Evolutionary conservation across 1,139 yeast species (phyloP), one percentile per base, ranked within the genome.

Genomic region (Suhomyces kunorum): DNA sequence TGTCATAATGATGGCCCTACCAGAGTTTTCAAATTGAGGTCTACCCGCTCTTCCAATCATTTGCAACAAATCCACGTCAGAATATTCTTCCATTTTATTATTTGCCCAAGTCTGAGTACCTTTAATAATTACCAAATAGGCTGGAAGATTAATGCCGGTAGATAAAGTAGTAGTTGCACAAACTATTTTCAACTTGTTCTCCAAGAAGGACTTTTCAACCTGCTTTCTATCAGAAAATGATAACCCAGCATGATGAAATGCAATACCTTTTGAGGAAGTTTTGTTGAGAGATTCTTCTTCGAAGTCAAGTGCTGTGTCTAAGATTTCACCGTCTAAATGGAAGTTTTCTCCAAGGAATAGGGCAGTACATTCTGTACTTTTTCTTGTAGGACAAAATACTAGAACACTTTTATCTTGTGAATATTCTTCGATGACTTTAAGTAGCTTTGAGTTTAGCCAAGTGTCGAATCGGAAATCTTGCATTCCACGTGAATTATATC

Each of bases 31-130:
- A 53, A 68, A 77, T 34, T 76, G 78, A 0, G 83, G 83, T 41
- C 69, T 63, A 2, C 84, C 83, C 4, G 82, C 81, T 49, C 81
- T 63, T 7, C 83, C 84, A 56, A 79, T 69, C 83, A 80, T 80
- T 55, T 79, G 84, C 34, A 77, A 56, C 35, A 80, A 62, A 52
- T 78, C 83, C 49, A 77, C 67, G 34, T 79, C 81, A 5, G 79
- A 66, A 42, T 79, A 78, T 36, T 79, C 84, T 34, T 64, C 68
- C 43, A 75, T 70, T 13, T 61, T 54, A 2, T 71, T 71, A 34
- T 68, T 71, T 27, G 56, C 58, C 75, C 83, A 76, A 33, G 73
- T 61, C 48, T 71, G 75, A 0, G 86, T 80, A 12, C 84, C 83
- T 42, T 80, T 79, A 28, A 80, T 68, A 13, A 80, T 61, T 1